Evolutionary conservation across 202 grass and related monocot genomes (phyloP).

Genomic region (Brachypodium distachyon): DNA sequence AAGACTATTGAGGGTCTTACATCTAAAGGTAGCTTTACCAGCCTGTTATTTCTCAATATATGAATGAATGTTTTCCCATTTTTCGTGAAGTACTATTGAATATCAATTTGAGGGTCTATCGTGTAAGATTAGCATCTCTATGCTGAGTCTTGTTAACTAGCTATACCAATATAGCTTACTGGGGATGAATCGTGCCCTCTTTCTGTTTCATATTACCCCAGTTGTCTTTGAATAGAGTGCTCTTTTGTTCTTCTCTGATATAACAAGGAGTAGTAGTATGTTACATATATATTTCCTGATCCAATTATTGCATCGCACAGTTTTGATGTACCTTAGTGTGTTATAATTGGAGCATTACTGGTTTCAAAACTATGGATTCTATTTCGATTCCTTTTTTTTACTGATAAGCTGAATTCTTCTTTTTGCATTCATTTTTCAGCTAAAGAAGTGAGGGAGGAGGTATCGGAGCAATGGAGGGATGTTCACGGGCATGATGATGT

Average conservation of each 20-base stretch:
- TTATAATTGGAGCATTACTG: not conserved
- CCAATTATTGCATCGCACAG: not conserved
- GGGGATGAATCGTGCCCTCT: not conserved
- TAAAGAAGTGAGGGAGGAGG: constrained; percentile 42
- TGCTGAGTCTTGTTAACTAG: not conserved
- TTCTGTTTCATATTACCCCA: not conserved
- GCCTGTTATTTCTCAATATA: not conserved
- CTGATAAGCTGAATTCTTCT: not conserved
- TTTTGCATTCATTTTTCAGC: constrained; percentile 24
- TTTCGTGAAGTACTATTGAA: not conserved
- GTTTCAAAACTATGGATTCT: not conserved
- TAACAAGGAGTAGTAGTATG: too few species aligned
- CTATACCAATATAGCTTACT: not conserved
- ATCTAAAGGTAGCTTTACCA: constrained; percentile 34
- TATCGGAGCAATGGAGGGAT: constrained; percentile 46
- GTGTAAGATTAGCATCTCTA: not conserved
- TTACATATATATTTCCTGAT: not conserved
- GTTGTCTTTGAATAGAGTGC: not conserved
- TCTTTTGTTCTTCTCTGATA: not conserved
- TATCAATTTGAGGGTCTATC: not conserved
- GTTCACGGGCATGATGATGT: constrained; percentile 32
- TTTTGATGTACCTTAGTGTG: not conserved
- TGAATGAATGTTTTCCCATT: not conserved
- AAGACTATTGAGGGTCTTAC: constrained; percentile 39
- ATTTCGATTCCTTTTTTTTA: not conserved